Conservation (phyloP, 2,329 filamentous ascomycete genomes). For the Bipolaris zeicola region DNA sequence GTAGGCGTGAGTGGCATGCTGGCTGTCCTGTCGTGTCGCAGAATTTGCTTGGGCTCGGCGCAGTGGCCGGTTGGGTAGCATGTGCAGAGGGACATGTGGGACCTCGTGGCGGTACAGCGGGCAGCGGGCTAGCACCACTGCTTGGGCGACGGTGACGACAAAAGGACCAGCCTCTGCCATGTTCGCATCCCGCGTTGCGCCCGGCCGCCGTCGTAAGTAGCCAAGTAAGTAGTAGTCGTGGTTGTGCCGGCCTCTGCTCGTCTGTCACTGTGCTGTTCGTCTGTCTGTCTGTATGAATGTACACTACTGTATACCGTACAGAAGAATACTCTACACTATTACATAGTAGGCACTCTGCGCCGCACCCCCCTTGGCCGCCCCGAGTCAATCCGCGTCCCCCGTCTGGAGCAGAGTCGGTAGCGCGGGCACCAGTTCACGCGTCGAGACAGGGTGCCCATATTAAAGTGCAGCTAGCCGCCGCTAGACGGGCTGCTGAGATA, state of each 20-base stretch:
- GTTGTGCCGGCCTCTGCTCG: too few species aligned
- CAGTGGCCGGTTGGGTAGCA: constrained; percentile 30
- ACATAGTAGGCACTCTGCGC: background rate
- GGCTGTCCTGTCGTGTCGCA: background rate
- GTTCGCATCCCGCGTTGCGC: constrained; percentile 12
- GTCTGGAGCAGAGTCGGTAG: constrained; percentile 12
- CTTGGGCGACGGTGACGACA: constrained; percentile 29
- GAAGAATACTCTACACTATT: background rate
- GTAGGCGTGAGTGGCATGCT: constrained; percentile 2
- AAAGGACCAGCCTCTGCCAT: constrained; percentile 8
- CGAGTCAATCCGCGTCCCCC: constrained; percentile 11
- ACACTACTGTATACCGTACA: too few species aligned
- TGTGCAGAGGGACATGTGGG: constrained; percentile 19
- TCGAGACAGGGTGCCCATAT: constrained; percentile 35
- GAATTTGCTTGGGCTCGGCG: constrained; percentile 22
- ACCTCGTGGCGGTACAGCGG: constrained; percentile 39
- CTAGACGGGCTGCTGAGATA: constrained; percentile 44
- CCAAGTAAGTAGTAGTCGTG: background rate
- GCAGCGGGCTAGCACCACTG: constrained; percentile 22
- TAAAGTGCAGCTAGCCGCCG: constrained; percentile 46
- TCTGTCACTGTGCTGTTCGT: too few species aligned
- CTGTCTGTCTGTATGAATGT: background rate
- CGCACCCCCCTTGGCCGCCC: background rate
- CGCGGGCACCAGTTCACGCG: constrained; percentile 29
- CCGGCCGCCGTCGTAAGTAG: too few species aligned